Percentiles rank a stretch among this genome's conserved stretches.
Conservation (phyloP, 306 rosid species). For the Fagus sylvatica region DNA sequence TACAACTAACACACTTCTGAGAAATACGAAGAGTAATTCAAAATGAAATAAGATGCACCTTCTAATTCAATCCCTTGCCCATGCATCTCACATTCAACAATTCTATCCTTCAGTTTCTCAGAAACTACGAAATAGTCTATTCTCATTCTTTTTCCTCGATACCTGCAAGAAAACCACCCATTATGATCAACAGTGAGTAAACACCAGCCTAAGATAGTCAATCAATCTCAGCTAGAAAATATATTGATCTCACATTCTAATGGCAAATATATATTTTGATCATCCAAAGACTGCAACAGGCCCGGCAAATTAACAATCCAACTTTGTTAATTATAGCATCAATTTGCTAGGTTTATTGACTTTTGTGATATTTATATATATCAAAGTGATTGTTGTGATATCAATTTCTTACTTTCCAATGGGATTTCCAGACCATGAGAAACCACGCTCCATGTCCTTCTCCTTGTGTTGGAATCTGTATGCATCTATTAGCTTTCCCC, state of each 20-base stretch:
- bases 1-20: slow-evolving; percentile 2
- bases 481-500: slow-evolving; percentile 94
- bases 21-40: not conserved
- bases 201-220: slow-evolving; percentile 21
- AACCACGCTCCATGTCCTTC: slow-evolving; percentile 83
- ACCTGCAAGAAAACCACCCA: slow-evolving; percentile 54
- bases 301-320: not conserved
- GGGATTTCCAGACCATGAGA: slow-evolving; percentile 98
- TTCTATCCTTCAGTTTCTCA: slow-evolving; percentile 65
- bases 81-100: slow-evolving; percentile 78
- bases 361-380: no score
- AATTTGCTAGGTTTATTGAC: slow-evolving; percentile 6
- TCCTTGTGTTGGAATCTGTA: slow-evolving; percentile 81
- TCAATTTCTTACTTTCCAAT: slow-evolving; percentile 71
- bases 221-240: not conserved
- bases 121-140: slow-evolving; percentile 83
- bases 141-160: slow-evolving; percentile 97
- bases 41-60: slow-evolving; percentile 48
- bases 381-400: slow-evolving; percentile 1
- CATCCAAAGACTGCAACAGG: not conserved
- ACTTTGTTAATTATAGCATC: slow-evolving; percentile 9
- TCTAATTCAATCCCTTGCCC: slow-evolving; percentile 86
- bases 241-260: slow-evolving; percentile 5
- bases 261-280: not conserved
- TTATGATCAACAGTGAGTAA: slow-evolving; percentile 21